A percentile compares a stretch with the other conserved stretches of the same genome.
Conservation (phyloP, 192 early-diverging fungal species). For the Chytriomyces sp. region DNA sequence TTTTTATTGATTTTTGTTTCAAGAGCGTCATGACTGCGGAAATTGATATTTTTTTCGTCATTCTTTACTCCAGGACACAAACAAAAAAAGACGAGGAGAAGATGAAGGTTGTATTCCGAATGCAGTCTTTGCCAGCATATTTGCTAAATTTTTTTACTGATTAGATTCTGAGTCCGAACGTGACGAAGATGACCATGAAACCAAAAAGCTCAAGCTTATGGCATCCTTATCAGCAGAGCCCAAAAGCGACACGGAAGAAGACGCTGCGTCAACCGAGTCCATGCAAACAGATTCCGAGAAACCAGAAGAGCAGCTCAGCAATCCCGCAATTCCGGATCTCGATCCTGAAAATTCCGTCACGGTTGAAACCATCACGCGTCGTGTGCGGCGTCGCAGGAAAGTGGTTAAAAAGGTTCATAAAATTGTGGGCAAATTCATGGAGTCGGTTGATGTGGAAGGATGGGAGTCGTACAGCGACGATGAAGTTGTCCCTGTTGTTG, state of each 20-base stretch:
- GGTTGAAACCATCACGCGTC: background rate
- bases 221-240: constrained; percentile 1
- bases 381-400: constrained; percentile 25
- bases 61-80: background rate
- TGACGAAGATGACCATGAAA: constrained; percentile 29
- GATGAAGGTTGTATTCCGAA: background rate
- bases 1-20: background rate
- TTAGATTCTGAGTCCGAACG: background rate
- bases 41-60: background rate
- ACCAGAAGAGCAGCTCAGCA: background rate
- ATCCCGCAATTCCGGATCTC: background rate
- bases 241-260: background rate
- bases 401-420: constrained; percentile 9
- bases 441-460: constrained; percentile 15
- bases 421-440: constrained; percentile 18
- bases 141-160: background rate
- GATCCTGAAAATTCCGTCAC: no score
- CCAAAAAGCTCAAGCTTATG: constrained; percentile 16
- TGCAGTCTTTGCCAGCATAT: background rate
- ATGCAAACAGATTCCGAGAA: background rate
- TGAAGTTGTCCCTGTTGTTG: constrained; percentile 21
- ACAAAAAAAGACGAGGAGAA: constrained; percentile 1
- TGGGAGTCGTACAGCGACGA: constrained; percentile 32
- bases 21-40: background rate
- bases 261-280: background rate